Conservation (phyloP, 306 rosid genomes). For the Prunus mira region DNA sequence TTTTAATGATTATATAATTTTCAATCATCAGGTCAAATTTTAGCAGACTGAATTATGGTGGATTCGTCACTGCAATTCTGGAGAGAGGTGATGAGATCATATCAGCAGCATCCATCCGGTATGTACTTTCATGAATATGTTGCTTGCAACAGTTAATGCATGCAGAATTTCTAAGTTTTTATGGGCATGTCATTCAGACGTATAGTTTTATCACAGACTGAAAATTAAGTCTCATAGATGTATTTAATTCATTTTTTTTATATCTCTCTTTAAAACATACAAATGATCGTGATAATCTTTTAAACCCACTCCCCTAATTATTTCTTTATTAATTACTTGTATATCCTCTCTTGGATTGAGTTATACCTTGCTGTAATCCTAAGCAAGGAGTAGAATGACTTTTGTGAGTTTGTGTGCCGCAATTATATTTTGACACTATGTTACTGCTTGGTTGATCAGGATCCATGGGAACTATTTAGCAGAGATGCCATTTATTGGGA, state of each 20-base stretch:
- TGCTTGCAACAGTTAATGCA: not conserved
- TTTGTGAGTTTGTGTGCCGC: not conserved
- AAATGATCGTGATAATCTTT: not conserved
- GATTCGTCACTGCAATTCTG: slow-evolving; percentile 81
- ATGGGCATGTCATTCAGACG: not conserved
- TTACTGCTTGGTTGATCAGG: slow-evolving; percentile 48
- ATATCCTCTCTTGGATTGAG: not conserved
- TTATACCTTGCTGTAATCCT: not conserved
- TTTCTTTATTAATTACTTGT: not conserved
- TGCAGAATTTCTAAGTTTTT: not conserved
- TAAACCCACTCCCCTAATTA: not conserved
- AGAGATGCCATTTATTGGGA: slow-evolving; percentile 98
- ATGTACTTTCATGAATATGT: slow-evolving; percentile 15
- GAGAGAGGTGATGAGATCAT: slow-evolving; percentile 84
- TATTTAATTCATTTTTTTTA: too few relatives aligned
- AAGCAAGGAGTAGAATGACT: not conserved
- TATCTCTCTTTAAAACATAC: too few relatives aligned
- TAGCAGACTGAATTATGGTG: slow-evolving; percentile 67
- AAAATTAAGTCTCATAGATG: not conserved
- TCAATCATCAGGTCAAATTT: slow-evolving; percentile 73
- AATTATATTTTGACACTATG: slow-evolving; percentile 19
- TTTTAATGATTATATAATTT: slow-evolving; percentile 12
- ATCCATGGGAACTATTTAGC: slow-evolving; percentile 81
- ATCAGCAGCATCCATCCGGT: slow-evolving; percentile 78
- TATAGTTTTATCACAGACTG: not conserved